These are phyloP conservation scores for Musa schizocarpa DNA, from an alignment of 176 grass and related monocot species.

Conservation along the genomic window DNA sequence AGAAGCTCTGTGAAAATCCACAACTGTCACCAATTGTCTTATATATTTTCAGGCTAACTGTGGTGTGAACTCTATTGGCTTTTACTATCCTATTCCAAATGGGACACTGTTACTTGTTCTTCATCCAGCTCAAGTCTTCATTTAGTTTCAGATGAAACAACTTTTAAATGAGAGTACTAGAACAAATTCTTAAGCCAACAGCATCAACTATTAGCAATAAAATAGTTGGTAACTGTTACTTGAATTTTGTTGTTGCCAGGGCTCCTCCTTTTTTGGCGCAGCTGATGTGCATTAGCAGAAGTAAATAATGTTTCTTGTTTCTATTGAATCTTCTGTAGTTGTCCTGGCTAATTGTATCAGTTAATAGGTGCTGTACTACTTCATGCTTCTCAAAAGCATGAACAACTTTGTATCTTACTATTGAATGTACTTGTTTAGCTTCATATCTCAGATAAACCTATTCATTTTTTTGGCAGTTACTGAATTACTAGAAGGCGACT, in stretches of 20 bases:
- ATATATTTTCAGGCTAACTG: no score
- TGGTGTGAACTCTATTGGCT: no score
- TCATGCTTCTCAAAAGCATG: background rate
- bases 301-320: background rate
- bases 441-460: background rate
- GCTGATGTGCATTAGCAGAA: background rate
- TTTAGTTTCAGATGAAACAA: background rate
- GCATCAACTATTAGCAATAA: background rate
- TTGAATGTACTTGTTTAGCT: background rate
- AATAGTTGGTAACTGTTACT: background rate
- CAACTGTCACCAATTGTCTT: no score
- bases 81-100: no score
- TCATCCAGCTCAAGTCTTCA: no score
- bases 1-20: no score
- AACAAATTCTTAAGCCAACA: no score
- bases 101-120: no score
- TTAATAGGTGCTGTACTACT: no score
- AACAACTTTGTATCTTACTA: background rate
- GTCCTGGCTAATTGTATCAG: no score
- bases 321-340: background rate
- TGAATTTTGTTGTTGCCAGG: background rate
- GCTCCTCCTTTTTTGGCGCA: background rate
- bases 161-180: background rate
- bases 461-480: slow-evolving; percentile 30
- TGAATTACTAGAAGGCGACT: slow-evolving; percentile 51